These are phyloP conservation scores for Naganishia randhawae DNA, from an alignment of 768 basidiomycete species.

Conservation along the genomic window DNA sequence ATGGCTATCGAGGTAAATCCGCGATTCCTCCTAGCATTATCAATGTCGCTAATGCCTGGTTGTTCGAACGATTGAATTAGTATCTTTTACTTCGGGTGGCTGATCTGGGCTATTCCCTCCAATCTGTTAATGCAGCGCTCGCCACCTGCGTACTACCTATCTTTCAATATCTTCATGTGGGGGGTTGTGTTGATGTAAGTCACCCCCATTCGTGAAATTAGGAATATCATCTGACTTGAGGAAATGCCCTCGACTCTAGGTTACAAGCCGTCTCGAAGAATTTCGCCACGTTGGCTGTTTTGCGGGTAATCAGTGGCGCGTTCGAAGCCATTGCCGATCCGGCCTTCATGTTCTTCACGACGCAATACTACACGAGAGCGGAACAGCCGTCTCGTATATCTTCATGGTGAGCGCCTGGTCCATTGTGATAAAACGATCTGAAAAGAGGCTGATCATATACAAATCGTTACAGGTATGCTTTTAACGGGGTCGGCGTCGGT, in stretches of 20 bases:
- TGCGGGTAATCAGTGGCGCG: conserved; percentile 54
- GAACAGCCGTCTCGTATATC: conserved; percentile 53
- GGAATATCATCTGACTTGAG: too few species aligned
- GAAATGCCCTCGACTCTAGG: neutral
- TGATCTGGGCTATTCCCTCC: conserved; percentile 54
- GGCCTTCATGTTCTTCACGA: conserved; percentile 52
- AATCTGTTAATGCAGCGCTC: conserved; percentile 54
- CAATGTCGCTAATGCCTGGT: neutral
- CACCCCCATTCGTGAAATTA: neutral
- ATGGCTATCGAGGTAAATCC: conserved; percentile 42
- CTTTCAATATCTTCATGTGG: conserved; percentile 53
- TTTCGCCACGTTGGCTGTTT: conserved; percentile 51
- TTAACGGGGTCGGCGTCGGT: conserved; percentile 54
- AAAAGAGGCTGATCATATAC: too few species aligned
- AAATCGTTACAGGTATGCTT: conserved; percentile 42
- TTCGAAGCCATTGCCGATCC: conserved; percentile 53
- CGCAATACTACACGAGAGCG: conserved; percentile 52
- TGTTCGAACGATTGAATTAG: conserved; percentile 30
- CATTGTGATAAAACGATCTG: too few species aligned
- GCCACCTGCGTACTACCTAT: conserved; percentile 53
- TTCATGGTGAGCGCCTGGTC: conserved; percentile 41
- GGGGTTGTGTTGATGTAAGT: conserved; percentile 51
- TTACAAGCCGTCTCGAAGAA: conserved; percentile 52
- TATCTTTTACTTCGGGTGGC: conserved; percentile 54
- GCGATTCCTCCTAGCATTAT: conserved; percentile 20